phyloP scores from a whole-genome alignment of 345 rosid genomes.

The Dovyalis caffra region DNA sequence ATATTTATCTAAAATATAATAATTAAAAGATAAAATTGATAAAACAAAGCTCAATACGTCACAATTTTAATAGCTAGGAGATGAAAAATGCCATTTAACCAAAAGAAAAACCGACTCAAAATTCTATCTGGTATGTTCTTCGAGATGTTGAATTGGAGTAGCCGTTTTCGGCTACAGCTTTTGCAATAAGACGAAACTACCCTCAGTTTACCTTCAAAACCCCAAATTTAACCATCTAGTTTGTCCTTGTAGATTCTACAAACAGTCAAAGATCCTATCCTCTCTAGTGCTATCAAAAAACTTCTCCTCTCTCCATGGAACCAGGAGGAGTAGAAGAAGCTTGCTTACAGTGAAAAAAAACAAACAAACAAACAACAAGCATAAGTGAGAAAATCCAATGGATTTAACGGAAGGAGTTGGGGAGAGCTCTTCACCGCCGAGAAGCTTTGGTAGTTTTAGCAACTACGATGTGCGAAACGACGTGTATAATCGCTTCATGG shows the following conservation, averaged over 20 bases:
- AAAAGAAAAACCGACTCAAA: neutral
- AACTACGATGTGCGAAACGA: constrained; percentile 50
- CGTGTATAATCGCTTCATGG: constrained; percentile 53
- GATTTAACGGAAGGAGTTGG: constrained; percentile 75
- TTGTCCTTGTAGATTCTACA: constrained; percentile 36
- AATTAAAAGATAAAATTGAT: too few species aligned
- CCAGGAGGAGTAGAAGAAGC: neutral
- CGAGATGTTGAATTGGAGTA: neutral
- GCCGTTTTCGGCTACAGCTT: neutral
- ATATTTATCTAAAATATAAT: too few species aligned
- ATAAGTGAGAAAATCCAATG: constrained; percentile 25
- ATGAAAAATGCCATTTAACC: too few species aligned
- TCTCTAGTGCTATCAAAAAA: neutral
- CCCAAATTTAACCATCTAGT: neutral
- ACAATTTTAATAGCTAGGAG: too few species aligned
- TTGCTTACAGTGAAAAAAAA: neutral
- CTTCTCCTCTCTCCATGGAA: neutral
- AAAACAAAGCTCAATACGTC: too few species aligned
- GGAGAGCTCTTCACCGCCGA: constrained; percentile 79
- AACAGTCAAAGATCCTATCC: constrained; percentile 50
- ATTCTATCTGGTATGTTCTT: neutral
- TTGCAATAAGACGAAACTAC: constrained; percentile 20
- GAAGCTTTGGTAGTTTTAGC: constrained; percentile 45
- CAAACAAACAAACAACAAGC: neutral
- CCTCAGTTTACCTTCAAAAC: constrained; percentile 11